Conservation (phyloP, 768 basidiomycete species). For the Nidularia pulvinata region DNA sequence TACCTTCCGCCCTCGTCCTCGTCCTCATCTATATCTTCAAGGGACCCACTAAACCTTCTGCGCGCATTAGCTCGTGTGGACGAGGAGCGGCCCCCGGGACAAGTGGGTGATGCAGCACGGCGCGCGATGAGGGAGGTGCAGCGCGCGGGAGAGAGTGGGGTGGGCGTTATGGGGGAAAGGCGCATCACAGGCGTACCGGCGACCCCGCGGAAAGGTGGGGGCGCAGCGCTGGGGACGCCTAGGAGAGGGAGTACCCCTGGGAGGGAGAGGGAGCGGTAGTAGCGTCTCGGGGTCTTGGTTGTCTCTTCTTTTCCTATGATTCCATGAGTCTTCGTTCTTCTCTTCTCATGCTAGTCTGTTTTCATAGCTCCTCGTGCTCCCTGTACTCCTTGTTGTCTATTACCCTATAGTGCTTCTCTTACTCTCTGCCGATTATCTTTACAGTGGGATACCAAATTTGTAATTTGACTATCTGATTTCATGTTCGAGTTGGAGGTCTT, state of each 20-base stretch:
- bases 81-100: slow-evolving; percentile 56
- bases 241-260: slow-evolving; percentile 51
- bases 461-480: no score
- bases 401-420: no score
- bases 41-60: slow-evolving; percentile 52
- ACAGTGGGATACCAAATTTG: no score
- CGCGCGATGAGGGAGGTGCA: slow-evolving; percentile 73
- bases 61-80: slow-evolving; percentile 73
- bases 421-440: no score
- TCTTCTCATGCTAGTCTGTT: no score
- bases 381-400: no score
- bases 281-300: neutral
- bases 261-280: slow-evolving; percentile 20
- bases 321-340: no score
- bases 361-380: no score
- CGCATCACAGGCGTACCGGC: slow-evolving; percentile 51
- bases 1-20: slow-evolving; percentile 16
- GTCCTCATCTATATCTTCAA: slow-evolving; percentile 3
- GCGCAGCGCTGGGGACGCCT: slow-evolving; percentile 59
- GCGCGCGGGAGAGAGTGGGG: slow-evolving; percentile 56
- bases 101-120: slow-evolving; percentile 73
- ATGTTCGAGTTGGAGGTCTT: no score
- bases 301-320: no score
- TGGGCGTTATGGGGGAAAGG: slow-evolving; percentile 49
- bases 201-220: slow-evolving; percentile 50